Evolutionary conservation across 306 rosid species (phyloP).

Genomic region (Datisca glomerata): DNA sequence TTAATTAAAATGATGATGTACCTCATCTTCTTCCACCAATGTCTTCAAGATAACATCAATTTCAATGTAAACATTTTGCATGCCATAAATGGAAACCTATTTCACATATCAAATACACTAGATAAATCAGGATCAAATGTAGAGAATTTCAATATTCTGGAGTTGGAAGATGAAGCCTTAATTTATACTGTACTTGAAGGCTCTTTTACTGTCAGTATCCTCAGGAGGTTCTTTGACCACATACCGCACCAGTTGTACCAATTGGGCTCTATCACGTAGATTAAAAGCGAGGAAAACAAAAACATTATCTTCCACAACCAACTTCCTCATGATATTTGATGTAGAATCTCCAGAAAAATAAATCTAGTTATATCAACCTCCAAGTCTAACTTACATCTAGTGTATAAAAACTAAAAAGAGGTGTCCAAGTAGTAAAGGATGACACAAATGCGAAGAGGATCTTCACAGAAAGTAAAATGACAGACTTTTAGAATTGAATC

Average conservation of each 20-base stretch:
- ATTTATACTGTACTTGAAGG: constrained; percentile 60
- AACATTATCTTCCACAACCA: constrained; percentile 13
- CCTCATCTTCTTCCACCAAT: constrained; percentile 99
- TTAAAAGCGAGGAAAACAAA: constrained; percentile 26
- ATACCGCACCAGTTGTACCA: constrained; percentile 70
- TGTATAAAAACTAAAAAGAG: too few relatives aligned
- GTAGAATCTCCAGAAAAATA: too few relatives aligned
- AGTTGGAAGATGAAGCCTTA: not conserved
- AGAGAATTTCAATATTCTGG: constrained; percentile 1
- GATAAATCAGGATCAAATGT: constrained; percentile 15
- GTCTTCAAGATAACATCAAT: too few relatives aligned
- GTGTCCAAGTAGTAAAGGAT: too few relatives aligned
- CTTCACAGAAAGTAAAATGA: too few relatives aligned
- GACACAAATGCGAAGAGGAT: too few relatives aligned
- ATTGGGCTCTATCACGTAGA: constrained; percentile 85
- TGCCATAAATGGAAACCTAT: constrained; percentile 91
- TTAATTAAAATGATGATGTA: constrained; percentile 15
- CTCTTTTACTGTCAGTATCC: constrained; percentile 81
- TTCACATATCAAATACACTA: constrained; percentile 12
- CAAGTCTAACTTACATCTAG: too few relatives aligned
- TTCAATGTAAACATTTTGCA: constrained; percentile 92
- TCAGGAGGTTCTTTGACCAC: constrained; percentile 81
- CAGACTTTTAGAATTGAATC: constrained; percentile 8
- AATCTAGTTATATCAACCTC: too few relatives aligned
- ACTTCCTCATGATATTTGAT: too few relatives aligned